A percentile compares a stretch with the other conserved stretches of the same genome.
Evolutionary conservation across 495 filamentous ascomycete genomes (phyloP).

Genomic region (Xylaria scruposa): DNA sequence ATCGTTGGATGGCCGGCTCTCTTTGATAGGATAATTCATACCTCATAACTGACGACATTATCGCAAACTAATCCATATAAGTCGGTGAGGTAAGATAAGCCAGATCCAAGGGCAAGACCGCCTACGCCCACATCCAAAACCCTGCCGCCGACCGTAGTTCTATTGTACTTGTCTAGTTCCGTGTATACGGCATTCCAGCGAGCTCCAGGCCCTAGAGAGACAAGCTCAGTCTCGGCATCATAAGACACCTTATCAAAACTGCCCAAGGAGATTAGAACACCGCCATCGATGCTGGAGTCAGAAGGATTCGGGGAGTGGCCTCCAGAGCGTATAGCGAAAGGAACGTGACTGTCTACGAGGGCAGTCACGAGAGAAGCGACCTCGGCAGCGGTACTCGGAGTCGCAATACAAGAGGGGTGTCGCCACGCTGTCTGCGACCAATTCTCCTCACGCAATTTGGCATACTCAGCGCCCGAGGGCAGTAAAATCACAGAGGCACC

Average conservation of each 20-base stretch:
- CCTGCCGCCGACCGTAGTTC: conserved; percentile 44
- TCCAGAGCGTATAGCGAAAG: conserved; percentile 55
- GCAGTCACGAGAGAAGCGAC: conserved; percentile 23
- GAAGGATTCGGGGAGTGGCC: conserved; percentile 53
- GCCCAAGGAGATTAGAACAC: conserved; percentile 49
- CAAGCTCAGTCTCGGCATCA: conserved; percentile 25
- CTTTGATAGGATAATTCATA: conserved; percentile 14
- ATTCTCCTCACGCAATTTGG: background rate
- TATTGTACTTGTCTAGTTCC: conserved; percentile 36
- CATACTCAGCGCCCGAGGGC: background rate
- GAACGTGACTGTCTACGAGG: conserved; percentile 24
- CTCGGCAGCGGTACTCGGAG: conserved; percentile 30
- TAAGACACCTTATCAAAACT: conserved; percentile 31
- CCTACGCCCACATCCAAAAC: conserved; percentile 43
- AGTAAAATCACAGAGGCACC: too few relatives aligned
- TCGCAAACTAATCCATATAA: conserved; percentile 58
- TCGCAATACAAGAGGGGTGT: conserved; percentile 33
- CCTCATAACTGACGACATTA: conserved; percentile 59
- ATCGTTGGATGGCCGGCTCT: too few relatives aligned
- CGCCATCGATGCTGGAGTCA: conserved; percentile 44
- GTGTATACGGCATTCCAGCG: conserved; percentile 43
- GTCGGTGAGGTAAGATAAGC: conserved; percentile 30
- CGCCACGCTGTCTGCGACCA: conserved; percentile 39
- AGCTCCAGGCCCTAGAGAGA: conserved; percentile 33
- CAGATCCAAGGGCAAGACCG: conserved; percentile 46